Conservation (phyloP, 345 rosid genomes). For the Citrus sinensis region DNA sequence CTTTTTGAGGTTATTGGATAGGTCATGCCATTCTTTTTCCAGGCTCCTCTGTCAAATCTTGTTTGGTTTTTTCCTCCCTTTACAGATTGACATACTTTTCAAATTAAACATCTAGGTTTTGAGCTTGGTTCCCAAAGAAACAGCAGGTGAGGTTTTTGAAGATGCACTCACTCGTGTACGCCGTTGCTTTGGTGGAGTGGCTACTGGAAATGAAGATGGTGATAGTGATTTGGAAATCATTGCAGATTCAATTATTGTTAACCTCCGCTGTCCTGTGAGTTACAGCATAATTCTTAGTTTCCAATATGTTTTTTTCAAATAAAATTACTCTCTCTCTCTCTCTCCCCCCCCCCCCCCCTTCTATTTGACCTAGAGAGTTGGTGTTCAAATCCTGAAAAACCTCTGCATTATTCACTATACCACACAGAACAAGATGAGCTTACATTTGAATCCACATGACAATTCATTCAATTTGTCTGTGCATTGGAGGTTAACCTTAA, state of each 20-base stretch:
- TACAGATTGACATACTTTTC: background rate
- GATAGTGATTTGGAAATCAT: constrained; percentile 43
- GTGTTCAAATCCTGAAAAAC: background rate
- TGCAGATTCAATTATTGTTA: constrained; percentile 37
- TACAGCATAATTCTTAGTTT: background rate
- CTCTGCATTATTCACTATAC: background rate
- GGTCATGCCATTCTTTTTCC: background rate
- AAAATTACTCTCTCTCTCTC: no score
- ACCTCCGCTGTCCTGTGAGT: constrained; percentile 45
- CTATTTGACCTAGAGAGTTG: background rate
- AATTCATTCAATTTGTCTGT: background rate
- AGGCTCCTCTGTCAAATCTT: background rate
- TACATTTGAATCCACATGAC: background rate
- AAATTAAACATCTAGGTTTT: constrained; percentile 21
- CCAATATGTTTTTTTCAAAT: background rate
- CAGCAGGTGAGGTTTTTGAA: constrained; percentile 32
- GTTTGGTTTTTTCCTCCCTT: background rate
- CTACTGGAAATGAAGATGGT: constrained; percentile 21
- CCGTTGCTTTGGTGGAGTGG: constrained; percentile 36
- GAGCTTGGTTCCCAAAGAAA: constrained; percentile 31
- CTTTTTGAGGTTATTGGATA: background rate
- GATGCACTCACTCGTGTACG: constrained; percentile 35
- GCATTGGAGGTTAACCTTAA: background rate
- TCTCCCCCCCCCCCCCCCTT: no score
- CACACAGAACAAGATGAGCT: background rate